phyloP scores from a whole-genome alignment of 768 basidiomycete species.

The Suillus subalutaceus region DNA sequence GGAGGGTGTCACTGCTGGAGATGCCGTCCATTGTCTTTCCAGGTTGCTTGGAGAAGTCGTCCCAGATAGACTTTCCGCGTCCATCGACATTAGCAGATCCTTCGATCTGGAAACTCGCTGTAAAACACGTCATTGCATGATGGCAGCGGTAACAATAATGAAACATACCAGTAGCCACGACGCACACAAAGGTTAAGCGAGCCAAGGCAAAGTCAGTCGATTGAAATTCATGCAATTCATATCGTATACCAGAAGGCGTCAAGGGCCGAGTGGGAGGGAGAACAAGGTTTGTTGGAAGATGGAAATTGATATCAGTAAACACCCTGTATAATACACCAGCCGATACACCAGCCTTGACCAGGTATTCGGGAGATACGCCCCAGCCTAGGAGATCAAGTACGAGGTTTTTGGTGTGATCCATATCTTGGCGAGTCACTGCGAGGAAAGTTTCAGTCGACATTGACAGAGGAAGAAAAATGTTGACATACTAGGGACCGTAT shows the following conservation, averaged over 20 bases:
- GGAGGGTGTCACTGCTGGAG: too few relatives aligned
- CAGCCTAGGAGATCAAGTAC: slow-evolving; percentile 61
- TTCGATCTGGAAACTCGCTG: slow-evolving; percentile 76
- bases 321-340: slow-evolving; percentile 39
- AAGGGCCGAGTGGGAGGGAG: slow-evolving; percentile 1
- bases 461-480: not conserved
- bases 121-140: slow-evolving; percentile 8
- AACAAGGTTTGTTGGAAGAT: slow-evolving; percentile 32
- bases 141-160: slow-evolving; percentile 1
- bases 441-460: slow-evolving; percentile 4
- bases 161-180: slow-evolving; percentile 52
- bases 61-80: slow-evolving; percentile 75
- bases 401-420: slow-evolving; percentile 46
- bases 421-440: slow-evolving; percentile 45
- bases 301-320: slow-evolving; percentile 46
- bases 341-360: slow-evolving; percentile 48
- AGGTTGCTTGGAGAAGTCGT: slow-evolving; percentile 64
- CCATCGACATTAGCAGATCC: slow-evolving; percentile 62
- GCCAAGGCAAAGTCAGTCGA: not conserved
- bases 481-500: slow-evolving; percentile 15
- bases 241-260: slow-evolving; percentile 5
- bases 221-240: not conserved
- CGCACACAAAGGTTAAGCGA: not conserved
- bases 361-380: slow-evolving; percentile 53
- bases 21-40: slow-evolving; percentile 74